These are phyloP conservation scores for Neoscytalidium dimidiatum DNA, from an alignment of 2,329 filamentous ascomycete genomes.

Conservation along the genomic window DNA sequence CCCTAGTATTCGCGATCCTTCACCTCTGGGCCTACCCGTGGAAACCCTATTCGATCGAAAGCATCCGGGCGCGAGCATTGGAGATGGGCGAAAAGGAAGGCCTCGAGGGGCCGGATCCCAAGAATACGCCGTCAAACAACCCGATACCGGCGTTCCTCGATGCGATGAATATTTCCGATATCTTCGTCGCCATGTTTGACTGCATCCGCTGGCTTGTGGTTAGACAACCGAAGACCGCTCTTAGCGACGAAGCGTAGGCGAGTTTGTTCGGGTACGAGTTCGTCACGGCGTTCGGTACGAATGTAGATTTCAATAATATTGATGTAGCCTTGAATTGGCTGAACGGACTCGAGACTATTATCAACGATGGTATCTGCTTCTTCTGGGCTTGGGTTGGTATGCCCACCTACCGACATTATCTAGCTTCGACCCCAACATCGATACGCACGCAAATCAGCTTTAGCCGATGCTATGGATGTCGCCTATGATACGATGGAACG, in stretches of 20 bases:
- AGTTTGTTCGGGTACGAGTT: too few relatives aligned
- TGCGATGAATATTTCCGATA: neutral
- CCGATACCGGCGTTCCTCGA: neutral
- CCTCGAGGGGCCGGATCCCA: neutral
- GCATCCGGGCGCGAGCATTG: neutral
- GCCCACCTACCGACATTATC: too few relatives aligned
- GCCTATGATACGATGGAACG: too few relatives aligned
- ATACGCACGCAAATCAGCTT: too few relatives aligned
- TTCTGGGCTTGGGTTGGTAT: too few relatives aligned
- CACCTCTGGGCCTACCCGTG: neutral
- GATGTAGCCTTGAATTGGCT: too few relatives aligned
- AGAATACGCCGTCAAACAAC: neutral
- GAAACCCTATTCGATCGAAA: neutral
- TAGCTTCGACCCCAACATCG: too few relatives aligned
- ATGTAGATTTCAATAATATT: too few relatives aligned
- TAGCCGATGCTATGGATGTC: too few relatives aligned
- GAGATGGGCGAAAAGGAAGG: neutral
- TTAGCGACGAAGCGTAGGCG: neutral
- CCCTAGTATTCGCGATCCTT: neutral
- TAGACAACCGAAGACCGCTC: neutral
- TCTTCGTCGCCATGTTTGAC: neutral
- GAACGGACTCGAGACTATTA: too few relatives aligned
- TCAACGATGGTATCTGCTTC: too few relatives aligned
- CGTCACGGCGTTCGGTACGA: too few relatives aligned
- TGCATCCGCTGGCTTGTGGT: neutral